A percentile compares a stretch with the other conserved stretches of the same genome.
Conservation (phyloP, 805 yeast genomes). For the Candida nonsorbophila region DNA sequence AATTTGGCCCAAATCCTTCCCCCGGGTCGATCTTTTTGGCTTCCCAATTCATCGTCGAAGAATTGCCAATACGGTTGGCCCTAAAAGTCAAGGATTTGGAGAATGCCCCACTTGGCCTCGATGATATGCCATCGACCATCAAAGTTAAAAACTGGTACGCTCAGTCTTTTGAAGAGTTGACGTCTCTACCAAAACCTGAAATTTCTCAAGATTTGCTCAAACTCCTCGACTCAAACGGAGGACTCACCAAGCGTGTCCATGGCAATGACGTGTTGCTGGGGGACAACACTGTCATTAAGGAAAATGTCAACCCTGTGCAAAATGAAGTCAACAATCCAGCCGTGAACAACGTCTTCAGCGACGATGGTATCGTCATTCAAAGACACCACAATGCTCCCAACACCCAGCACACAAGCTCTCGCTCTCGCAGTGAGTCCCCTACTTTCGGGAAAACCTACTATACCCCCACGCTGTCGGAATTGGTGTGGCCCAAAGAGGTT, state of each 20-base stretch:
- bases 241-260: conserved; percentile 14
- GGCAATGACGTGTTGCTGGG: conserved; percentile 8
- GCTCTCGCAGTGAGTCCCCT: conserved; percentile 21
- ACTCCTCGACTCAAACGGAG: conserved; percentile 18
- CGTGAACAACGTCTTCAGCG: conserved; percentile 36
- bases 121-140: conserved; percentile 66
- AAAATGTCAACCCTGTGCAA: conserved; percentile 21
- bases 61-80: conserved; percentile 81
- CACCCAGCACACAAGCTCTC: conserved; percentile 3
- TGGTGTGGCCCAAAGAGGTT: conserved; percentile 69
- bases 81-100: conserved; percentile 83
- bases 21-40: conserved; percentile 80
- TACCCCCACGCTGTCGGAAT: conserved; percentile 49
- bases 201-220: conserved; percentile 38
- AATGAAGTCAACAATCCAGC: conserved; percentile 29
- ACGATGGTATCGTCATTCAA: conserved; percentile 42
- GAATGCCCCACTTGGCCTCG: conserved; percentile 69
- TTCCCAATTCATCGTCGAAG: conserved; percentile 78
- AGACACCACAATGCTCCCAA: conserved; percentile 7
- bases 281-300: conserved; percentile 8
- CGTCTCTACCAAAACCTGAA: conserved; percentile 55
- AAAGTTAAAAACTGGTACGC: conserved; percentile 87
- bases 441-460: conserved; percentile 43
- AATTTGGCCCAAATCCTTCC: conserved; percentile 74
- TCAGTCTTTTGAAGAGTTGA: conserved; percentile 79